Conservation (phyloP, 805 yeast genomes). For the Martiniozyma abietophila region DNA sequence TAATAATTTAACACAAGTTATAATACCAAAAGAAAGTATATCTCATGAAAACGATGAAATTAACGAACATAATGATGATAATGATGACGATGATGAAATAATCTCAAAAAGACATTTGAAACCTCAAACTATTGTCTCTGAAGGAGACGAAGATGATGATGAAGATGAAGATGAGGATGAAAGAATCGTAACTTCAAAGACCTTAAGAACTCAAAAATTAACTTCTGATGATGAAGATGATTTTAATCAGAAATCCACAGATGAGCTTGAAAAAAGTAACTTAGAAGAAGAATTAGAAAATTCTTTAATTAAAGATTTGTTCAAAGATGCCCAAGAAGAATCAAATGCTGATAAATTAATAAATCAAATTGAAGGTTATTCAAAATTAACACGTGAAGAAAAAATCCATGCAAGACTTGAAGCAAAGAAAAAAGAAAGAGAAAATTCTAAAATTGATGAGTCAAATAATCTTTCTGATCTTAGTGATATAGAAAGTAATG, state of each 20-base stretch:
- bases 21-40: no score
- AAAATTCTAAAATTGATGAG: conserved; percentile 1
- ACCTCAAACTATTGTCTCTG: no score
- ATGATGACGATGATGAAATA: conserved; percentile 7
- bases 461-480: not conserved
- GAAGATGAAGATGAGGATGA: conserved; percentile 10
- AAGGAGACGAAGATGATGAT: not conserved
- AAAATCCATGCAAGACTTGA: conserved; percentile 21
- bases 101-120: not conserved
- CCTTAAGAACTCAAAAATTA: not conserved
- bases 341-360: not conserved
- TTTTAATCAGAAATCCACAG: conserved; percentile 2
- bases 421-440: conserved; percentile 8
- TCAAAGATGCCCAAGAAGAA: not conserved
- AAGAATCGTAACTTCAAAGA: not conserved
- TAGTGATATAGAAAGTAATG: not conserved
- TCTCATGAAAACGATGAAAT: no score
- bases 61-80: conserved; percentile 5
- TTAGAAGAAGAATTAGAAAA: conserved; percentile 1
- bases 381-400: conserved; percentile 19
- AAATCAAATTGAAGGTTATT: conserved; percentile 14
- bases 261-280: conserved; percentile 1
- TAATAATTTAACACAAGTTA: not conserved
- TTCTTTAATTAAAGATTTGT: not conserved
- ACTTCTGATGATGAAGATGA: conserved; percentile 7